Evolutionary conservation across 345 rosid species (phyloP).

Genomic region (Eucalyptus dawsonii): DNA sequence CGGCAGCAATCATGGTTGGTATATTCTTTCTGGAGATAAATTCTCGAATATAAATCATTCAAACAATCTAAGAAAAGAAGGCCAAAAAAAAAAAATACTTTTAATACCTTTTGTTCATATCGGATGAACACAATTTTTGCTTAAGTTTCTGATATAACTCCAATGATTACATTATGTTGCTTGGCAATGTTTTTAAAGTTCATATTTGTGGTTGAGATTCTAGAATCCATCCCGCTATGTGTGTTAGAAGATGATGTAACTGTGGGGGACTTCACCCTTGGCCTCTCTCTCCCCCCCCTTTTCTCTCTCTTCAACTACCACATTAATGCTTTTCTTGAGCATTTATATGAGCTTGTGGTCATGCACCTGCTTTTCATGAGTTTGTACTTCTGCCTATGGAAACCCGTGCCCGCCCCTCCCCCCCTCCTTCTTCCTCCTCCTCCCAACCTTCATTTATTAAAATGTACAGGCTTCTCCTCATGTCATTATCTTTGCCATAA

Average conservation of each 20-base stretch:
- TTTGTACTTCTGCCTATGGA: background rate
- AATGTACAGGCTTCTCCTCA: background rate
- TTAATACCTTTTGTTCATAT: background rate
- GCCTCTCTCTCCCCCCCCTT: background rate
- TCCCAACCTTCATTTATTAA: background rate
- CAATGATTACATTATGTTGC: background rate
- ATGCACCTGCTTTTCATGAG: background rate
- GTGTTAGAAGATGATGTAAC: background rate
- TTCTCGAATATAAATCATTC: background rate
- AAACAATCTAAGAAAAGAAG: background rate
- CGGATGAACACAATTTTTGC: background rate
- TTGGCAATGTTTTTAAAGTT: background rate
- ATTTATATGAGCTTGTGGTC: background rate
- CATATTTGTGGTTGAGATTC: background rate
- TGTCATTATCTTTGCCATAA: background rate
- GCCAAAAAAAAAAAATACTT: background rate
- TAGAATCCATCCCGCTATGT: background rate
- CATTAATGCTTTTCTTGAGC: background rate
- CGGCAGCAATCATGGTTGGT: constrained; percentile 23
- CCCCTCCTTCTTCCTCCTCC: background rate
- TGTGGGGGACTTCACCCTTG: background rate
- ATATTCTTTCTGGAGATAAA: background rate
- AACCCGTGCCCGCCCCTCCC: background rate
- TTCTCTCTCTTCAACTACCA: background rate
- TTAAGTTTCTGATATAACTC: background rate